Percentiles rank a stretch among this genome's conserved stretches.
These are phyloP conservation scores for Hypoxylon sp. DNA, from an alignment of 2,329 filamentous ascomycete species.

Conservation along the genomic window DNA sequence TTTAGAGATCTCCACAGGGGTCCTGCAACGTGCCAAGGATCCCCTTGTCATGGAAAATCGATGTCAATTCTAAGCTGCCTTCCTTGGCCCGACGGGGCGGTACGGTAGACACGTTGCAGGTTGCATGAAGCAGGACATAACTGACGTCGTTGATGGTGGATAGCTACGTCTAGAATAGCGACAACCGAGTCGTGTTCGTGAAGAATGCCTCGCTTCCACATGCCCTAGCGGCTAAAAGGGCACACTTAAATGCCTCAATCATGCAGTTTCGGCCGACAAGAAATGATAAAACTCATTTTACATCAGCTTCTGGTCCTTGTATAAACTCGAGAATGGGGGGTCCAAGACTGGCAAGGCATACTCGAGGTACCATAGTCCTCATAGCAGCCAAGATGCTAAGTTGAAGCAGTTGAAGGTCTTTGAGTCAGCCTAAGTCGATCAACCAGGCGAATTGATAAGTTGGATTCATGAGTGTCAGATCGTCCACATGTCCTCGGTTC, in stretches of 20 bases:
- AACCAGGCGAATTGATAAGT: background rate
- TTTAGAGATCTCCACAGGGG: constrained; percentile 31
- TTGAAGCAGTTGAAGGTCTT: constrained; percentile 1
- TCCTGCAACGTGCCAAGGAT: constrained; percentile 40
- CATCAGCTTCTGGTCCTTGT: background rate
- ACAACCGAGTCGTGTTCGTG: constrained; percentile 19
- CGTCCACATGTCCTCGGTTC: background rate
- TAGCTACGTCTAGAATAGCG: constrained; percentile 19
- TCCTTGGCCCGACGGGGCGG: constrained; percentile 23
- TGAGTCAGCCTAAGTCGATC: background rate
- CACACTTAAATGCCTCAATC: constrained; percentile 17
- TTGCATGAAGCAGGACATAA: constrained; percentile 30
- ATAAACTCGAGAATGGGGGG: background rate
- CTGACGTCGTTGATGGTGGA: constrained; percentile 20
- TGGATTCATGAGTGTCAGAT: background rate
- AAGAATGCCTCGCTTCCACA: background rate
- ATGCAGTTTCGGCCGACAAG: constrained; percentile 13
- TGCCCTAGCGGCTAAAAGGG: constrained; percentile 4
- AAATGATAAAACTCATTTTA: background rate
- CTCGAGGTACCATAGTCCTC: background rate
- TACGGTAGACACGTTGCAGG: constrained; percentile 14
- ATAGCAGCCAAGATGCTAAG: background rate
- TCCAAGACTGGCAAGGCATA: constrained; percentile 2
- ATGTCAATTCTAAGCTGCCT: constrained; percentile 7
- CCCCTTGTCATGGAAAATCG: constrained; percentile 23